These are phyloP conservation scores for Aphanomyces astaci DNA, from an alignment of 352 stramenopile genomes.

Conservation along the genomic window DNA sequence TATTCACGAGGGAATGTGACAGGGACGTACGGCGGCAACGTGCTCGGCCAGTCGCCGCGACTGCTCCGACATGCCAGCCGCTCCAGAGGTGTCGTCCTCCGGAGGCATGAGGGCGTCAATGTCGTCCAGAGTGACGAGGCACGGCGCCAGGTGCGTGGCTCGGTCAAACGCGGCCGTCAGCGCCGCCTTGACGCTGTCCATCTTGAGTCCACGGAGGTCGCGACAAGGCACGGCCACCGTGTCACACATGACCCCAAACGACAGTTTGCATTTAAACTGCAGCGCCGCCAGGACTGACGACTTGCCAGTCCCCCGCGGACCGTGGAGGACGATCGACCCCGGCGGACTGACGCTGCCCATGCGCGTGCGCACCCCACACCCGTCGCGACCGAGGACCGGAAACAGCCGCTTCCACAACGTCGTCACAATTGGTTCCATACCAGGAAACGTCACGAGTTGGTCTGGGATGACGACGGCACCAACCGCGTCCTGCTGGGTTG, in stretches of 20 bases:
- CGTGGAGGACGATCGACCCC: slow-evolving; percentile 57
- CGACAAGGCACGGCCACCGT: slow-evolving; percentile 55
- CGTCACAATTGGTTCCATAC: neutral
- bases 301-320: slow-evolving; percentile 72
- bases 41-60: slow-evolving; percentile 75
- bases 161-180: slow-evolving; percentile 52
- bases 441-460: neutral
- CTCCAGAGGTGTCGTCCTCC: slow-evolving; percentile 64
- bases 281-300: slow-evolving; percentile 55
- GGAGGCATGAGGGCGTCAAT: slow-evolving; percentile 72
- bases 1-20: neutral
- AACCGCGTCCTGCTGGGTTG: neutral
- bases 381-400: slow-evolving; percentile 14
- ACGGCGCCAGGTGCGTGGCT: slow-evolving; percentile 38
- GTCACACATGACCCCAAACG: slow-evolving; percentile 22
- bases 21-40: slow-evolving; percentile 35
- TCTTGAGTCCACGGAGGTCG: slow-evolving; percentile 74
- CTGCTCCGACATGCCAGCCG: slow-evolving; percentile 76
- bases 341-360: slow-evolving; percentile 33
- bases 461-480: neutral
- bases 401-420: slow-evolving; percentile 23
- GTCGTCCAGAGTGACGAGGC: slow-evolving; percentile 73
- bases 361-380: slow-evolving; percentile 8
- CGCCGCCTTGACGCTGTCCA: slow-evolving; percentile 69
- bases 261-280: slow-evolving; percentile 28